phyloP scores from a whole-genome alignment of 495 filamentous ascomycete species.

The Physcia stellaris region DNA sequence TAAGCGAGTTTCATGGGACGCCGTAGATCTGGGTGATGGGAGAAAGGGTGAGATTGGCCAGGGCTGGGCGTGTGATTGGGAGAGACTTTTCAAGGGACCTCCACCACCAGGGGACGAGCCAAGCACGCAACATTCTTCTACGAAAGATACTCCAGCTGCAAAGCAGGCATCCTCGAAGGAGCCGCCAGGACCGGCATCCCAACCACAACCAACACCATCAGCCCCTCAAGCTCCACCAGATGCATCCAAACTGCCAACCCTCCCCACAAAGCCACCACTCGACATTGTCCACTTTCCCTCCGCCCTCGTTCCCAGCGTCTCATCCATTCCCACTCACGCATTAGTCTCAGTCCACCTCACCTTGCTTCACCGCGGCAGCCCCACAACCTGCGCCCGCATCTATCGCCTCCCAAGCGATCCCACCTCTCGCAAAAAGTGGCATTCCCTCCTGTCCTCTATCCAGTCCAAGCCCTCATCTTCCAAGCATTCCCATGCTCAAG shows the following conservation, averaged over 20 bases:
- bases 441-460: slow-evolving; percentile 20
- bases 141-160: slow-evolving; percentile 8
- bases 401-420: slow-evolving; percentile 51
- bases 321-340: slow-evolving; percentile 14
- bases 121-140: slow-evolving; percentile 9
- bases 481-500: background rate
- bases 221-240: background rate
- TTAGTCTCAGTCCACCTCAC: slow-evolving; percentile 47
- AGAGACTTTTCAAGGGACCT: slow-evolving; percentile 36
- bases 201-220: background rate
- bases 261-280: slow-evolving; percentile 13
- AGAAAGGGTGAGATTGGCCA: slow-evolving; percentile 72
- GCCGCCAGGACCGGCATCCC: background rate
- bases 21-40: slow-evolving; percentile 57
- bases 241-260: slow-evolving; percentile 2
- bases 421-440: slow-evolving; percentile 39
- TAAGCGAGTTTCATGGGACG: slow-evolving; percentile 63
- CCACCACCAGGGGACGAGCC: slow-evolving; percentile 1
- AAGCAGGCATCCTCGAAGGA: background rate
- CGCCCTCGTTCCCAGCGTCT: slow-evolving; percentile 10
- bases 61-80: slow-evolving; percentile 85
- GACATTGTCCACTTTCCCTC: slow-evolving; percentile 23
- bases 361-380: slow-evolving; percentile 44
- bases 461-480: background rate
- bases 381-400: slow-evolving; percentile 49